A percentile compares a stretch with the other conserved stretches of the same genome.
These are phyloP conservation scores for Acorus gramineus DNA, from an alignment of 106 monocot genomes.

Conservation along the genomic window DNA sequence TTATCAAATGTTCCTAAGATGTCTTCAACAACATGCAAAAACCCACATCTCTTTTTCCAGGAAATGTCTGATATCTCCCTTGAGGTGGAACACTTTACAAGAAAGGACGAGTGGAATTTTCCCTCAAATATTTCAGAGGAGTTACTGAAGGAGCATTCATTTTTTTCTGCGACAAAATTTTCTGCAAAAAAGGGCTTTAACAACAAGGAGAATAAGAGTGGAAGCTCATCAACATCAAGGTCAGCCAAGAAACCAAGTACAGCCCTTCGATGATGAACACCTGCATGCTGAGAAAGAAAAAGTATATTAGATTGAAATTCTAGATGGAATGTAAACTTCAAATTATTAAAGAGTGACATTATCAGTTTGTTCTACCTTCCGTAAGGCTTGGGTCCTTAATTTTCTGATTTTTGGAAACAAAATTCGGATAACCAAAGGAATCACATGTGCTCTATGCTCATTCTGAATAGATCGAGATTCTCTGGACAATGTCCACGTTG, in stretches of 20 bases:
- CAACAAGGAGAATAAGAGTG: constrained; percentile 60
- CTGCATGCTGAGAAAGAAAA: constrained; percentile 55
- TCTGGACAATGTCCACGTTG: constrained; percentile 68
- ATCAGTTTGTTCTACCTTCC: constrained; percentile 37
- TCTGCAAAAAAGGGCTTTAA: constrained; percentile 53
- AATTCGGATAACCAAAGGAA: constrained; percentile 69
- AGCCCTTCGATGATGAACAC: constrained; percentile 61
- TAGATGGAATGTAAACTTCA: background rate
- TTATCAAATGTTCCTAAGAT: constrained; percentile 75
- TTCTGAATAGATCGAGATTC: constrained; percentile 54
- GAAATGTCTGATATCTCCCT: constrained; percentile 20
- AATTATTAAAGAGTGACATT: too few relatives aligned
- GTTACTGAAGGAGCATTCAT: background rate
- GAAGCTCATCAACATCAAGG: constrained; percentile 69
- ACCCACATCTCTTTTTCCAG: constrained; percentile 67
- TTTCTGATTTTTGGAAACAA: constrained; percentile 82
- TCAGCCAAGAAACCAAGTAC: constrained; percentile 70
- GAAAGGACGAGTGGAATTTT: constrained; percentile 7
- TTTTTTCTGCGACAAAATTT: constrained; percentile 5
- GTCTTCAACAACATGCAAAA: constrained; percentile 73
- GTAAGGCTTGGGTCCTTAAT: constrained; percentile 52
- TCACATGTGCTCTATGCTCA: constrained; percentile 47
- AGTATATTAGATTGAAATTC: background rate
- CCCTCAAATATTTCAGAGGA: constrained; percentile 7
- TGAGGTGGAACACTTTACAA: constrained; percentile 26